Conservation (phyloP, 257 asterid genomes). For the Cynanchum wilfordii region DNA sequence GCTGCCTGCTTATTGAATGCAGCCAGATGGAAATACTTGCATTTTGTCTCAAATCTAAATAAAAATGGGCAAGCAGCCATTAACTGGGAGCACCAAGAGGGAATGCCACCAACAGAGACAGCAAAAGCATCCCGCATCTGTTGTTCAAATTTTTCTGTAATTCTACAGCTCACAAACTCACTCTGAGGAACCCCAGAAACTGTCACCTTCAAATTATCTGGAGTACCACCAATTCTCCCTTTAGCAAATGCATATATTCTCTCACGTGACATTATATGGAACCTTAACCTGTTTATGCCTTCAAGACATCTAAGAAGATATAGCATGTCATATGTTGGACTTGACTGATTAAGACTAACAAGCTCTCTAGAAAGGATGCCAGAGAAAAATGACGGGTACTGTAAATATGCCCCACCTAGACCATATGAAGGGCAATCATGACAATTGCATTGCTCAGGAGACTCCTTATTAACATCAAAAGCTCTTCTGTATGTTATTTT, state of each 20-base stretch:
- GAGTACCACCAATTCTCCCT: constrained; percentile 40
- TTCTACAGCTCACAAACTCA: constrained; percentile 70
- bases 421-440: constrained; percentile 28
- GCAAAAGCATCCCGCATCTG: constrained; percentile 75
- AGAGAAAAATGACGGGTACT: constrained; percentile 34
- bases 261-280: constrained; percentile 53
- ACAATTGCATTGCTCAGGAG: constrained; percentile 20
- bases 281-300: constrained; percentile 62
- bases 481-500: constrained; percentile 55
- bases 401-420: constrained; percentile 26
- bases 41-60: constrained; percentile 81
- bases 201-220: constrained; percentile 35
- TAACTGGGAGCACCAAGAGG: constrained; percentile 82
- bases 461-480: constrained; percentile 22
- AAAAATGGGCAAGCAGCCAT: constrained; percentile 72
- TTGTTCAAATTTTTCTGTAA: constrained; percentile 90
- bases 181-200: constrained; percentile 43
- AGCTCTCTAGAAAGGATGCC: constrained; percentile 36
- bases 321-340: constrained; percentile 55
- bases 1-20: constrained; percentile 48
- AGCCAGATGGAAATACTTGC: constrained; percentile 64
- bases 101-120: constrained; percentile 72
- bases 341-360: constrained; percentile 38
- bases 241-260: constrained; percentile 47
- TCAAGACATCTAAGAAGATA: constrained; percentile 75